phyloP scores from a whole-genome alignment of 306 rosid species.

The Rubus idaeus region DNA sequence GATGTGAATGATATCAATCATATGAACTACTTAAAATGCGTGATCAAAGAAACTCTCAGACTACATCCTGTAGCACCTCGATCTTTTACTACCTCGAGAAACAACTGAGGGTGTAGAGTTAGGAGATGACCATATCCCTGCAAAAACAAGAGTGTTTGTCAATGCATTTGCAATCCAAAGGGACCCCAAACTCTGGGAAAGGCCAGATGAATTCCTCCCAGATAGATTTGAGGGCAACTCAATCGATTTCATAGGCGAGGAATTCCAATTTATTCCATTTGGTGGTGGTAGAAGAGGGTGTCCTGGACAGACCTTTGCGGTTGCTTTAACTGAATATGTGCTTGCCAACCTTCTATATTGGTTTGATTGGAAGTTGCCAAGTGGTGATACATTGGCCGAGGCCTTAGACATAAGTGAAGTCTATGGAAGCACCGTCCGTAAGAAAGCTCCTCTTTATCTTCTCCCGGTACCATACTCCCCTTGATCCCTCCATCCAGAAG shows the following conservation, averaged over 20 bases:
- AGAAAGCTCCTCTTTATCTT: conserved; percentile 37
- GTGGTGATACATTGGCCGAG: not conserved
- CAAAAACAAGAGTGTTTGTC: conserved; percentile 34
- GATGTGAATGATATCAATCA: conserved; percentile 30
- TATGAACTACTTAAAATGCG: conserved; percentile 53
- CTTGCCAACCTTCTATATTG: conserved; percentile 35
- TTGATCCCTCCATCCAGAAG: not conserved
- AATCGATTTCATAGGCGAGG: conserved; percentile 30
- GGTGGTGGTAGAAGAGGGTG: conserved; percentile 40
- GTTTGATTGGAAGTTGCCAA: conserved; percentile 45
- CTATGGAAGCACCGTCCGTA: conserved; percentile 19
- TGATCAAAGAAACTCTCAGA: conserved; percentile 50
- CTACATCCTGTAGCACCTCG: conserved; percentile 47
- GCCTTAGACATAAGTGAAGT: conserved; percentile 38
- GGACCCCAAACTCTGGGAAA: conserved; percentile 37
- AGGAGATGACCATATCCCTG: conserved; percentile 43
- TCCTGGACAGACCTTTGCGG: conserved; percentile 26
- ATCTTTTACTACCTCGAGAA: conserved; percentile 39
- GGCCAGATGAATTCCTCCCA: conserved; percentile 33
- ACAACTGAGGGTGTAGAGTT: conserved; percentile 24
- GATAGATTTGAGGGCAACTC: conserved; percentile 40
- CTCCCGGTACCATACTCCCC: conserved; percentile 19
- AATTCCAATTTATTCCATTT: conserved; percentile 26
- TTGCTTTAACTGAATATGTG: conserved; percentile 11
- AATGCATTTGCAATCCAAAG: conserved; percentile 56